Conservation (phyloP, 768 basidiomycete genomes). For the Xerocomellus amylosporus region DNA sequence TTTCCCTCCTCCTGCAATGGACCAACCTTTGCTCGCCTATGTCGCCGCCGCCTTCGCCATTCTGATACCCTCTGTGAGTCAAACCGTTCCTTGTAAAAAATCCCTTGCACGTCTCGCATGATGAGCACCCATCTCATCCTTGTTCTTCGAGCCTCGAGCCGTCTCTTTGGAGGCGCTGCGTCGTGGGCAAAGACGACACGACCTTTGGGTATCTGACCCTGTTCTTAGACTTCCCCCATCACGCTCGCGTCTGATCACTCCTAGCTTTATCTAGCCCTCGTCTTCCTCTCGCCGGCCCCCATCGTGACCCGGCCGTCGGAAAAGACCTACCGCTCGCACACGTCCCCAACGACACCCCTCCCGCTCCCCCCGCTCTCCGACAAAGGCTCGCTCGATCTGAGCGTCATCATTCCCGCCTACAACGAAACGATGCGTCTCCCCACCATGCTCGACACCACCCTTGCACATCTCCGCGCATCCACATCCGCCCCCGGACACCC, state of each 20-base stretch:
- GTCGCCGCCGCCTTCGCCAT: constrained; percentile 21
- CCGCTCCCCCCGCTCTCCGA: constrained; percentile 58
- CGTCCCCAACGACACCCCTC: constrained; percentile 50
- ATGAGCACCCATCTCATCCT: constrained; percentile 81
- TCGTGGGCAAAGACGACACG: constrained; percentile 65
- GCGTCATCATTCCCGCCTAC: constrained; percentile 87
- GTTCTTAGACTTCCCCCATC: background rate
- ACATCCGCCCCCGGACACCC: constrained; percentile 11
- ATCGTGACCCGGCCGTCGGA: constrained; percentile 66
- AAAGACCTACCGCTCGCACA: constrained; percentile 59
- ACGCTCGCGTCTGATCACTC: constrained; percentile 12
- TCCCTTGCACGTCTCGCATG: constrained; percentile 25
- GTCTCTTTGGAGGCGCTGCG: constrained; percentile 43
- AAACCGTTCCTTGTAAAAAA: background rate
- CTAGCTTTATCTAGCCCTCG: constrained; percentile 67
- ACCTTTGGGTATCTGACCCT: constrained; percentile 44
- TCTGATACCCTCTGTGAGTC: constrained; percentile 31
- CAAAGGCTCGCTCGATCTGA: constrained; percentile 62
- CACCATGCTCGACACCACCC: constrained; percentile 74
- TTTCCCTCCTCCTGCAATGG: constrained; percentile 16
- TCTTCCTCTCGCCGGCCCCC: constrained; percentile 71
- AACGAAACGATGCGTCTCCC: constrained; percentile 87
- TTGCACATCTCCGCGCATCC: constrained; percentile 56
- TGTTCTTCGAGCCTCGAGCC: constrained; percentile 86
- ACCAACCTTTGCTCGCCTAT: constrained; percentile 23